Base-by-base conservation (phyloP, 179 eudicot species). In the Beta corolliflora region DNA sequence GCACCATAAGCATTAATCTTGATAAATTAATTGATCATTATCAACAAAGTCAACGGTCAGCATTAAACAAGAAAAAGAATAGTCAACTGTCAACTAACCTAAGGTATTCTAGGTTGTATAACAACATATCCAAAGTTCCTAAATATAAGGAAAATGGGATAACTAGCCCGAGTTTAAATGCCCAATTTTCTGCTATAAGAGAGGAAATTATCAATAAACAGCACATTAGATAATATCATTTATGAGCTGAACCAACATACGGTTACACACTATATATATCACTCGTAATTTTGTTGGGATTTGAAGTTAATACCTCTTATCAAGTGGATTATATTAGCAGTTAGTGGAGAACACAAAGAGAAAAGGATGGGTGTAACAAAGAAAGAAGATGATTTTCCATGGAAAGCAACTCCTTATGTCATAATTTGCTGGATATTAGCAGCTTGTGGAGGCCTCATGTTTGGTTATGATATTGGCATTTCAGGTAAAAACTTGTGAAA, bases 371-470 rank as follows among this genome's bases (percentile, higher is more conserved):
- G 3, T 36, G 41, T 1, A 10, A 9, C 41, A 19, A 9, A 48
- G n/a, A 73, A 16, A 16, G 54, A 0, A 0, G 29, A 81, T 8
- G 45, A 79, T 36, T 83, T 80, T n/a, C 80, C 83, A 44, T 72
- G 80, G 65, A 83, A 83, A 52, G 18, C 80, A 18, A 80, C 80
- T 2, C 72, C 77, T 19, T 77, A 83, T 31, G 77, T 83, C 21
- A 45, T 83, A 41, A 41, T 76, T 41, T 83, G 86, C 10, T 83
- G 80, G 77, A 48, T 83, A 64, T 64, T 83, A 16, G 83, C 86
- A 5, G 86, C 86, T 36, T 83, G 79, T 63, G 86, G 83, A 3
- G 86, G 86, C 15, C 86, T 83, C 77, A 83, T 83, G 86, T 83
- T 83, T 63, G 86, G 86, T 55, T 83, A 83, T 46, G 86, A 83